A percentile compares a stretch with the other conserved stretches of the same genome.
Evolutionary conservation across 202 grass and related monocot genomes (phyloP).

Genomic region (Musa balbisiana): DNA sequence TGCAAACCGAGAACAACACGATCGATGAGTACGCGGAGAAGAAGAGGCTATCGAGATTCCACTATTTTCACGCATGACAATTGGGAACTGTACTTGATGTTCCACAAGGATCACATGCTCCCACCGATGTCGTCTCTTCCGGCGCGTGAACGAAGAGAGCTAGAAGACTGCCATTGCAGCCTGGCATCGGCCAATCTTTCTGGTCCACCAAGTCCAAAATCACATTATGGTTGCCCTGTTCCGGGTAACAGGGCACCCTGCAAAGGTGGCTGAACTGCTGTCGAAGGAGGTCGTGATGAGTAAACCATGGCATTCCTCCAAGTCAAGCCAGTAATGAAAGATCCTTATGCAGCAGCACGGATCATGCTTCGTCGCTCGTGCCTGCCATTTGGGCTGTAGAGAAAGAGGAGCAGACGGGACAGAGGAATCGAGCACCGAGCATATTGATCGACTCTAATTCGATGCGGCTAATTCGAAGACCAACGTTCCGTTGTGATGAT

Average conservation of each 20-base stretch:
- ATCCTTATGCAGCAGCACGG: too few species aligned
- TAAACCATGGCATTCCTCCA: neutral
- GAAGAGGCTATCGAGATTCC: neutral
- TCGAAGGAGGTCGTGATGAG: neutral
- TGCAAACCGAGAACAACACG: too few species aligned
- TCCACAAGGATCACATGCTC: neutral
- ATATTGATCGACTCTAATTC: neutral
- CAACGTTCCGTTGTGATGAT: too few species aligned
- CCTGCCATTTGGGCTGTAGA: neutral
- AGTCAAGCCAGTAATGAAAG: neutral
- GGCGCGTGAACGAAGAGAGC: neutral
- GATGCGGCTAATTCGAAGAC: neutral
- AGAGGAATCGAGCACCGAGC: neutral
- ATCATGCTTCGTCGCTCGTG: slow-evolving; percentile 4
- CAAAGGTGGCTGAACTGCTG: neutral
- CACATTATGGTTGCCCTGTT: neutral
- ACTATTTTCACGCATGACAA: neutral
- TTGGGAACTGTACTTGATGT: neutral
- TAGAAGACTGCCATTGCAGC: neutral
- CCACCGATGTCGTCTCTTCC: neutral
- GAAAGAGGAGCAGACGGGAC: neutral
- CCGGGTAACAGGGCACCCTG: neutral
- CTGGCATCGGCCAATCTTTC: neutral
- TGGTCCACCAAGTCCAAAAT: neutral
- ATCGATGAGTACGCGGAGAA: too few species aligned